phyloP scores from a whole-genome alignment of 169 alveolate species.

The Blepharisma undulans region DNA sequence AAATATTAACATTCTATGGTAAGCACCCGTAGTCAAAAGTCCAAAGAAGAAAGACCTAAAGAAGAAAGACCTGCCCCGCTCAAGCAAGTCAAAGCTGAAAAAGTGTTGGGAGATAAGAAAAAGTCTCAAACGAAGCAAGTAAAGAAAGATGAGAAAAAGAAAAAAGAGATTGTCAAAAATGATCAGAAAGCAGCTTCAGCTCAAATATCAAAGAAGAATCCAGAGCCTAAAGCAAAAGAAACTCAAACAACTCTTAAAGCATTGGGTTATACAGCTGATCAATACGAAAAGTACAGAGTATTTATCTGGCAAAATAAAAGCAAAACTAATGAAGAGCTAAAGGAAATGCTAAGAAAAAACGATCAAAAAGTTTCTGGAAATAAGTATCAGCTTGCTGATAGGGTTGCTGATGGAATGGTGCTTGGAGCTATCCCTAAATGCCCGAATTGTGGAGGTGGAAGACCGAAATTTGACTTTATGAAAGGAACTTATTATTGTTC shows the following conservation, averaged over 20 bases:
- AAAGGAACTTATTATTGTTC: conserved; percentile 55
- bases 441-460: conserved; percentile 59
- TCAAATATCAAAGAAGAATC: background rate
- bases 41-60: background rate
- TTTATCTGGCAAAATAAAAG: background rate
- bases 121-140: background rate
- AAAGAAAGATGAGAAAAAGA: background rate
- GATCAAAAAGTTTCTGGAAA: conserved; percentile 52
- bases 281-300: background rate
- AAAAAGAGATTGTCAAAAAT: background rate
- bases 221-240: background rate
- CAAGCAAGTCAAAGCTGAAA: background rate
- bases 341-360: conserved; percentile 24
- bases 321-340: background rate
- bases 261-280: background rate
- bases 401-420: conserved; percentile 57
- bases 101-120: background rate
- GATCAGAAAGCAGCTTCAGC: background rate
- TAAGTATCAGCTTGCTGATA: conserved; percentile 51
- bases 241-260: background rate
- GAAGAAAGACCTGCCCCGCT: too few relatives aligned
- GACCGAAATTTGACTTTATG: conserved; percentile 47
- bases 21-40: background rate
- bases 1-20: background rate
- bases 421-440: conserved; percentile 65